Evolutionary conservation across 1,284 basidiomycete species (phyloP), one percentile per base, ranked within the genome.

Genomic region (Tylopilus sp.): DNA sequence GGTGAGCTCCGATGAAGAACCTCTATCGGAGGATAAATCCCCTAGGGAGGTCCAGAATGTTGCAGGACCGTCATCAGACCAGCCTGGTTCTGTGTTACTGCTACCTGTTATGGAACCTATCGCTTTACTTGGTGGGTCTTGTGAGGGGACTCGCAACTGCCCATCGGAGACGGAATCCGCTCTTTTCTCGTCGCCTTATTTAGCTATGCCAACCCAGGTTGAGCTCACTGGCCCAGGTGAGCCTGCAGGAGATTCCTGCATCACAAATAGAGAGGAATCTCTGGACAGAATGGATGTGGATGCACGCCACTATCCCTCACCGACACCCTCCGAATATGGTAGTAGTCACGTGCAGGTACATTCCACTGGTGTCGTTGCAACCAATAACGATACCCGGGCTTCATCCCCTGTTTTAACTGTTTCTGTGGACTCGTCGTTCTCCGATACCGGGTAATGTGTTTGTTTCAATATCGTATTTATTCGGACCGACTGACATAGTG

Each of bases 261-360:
- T 38, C 49, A 53, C 36, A 10, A 26, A 26, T 13, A 57, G 36
- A 36, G 64, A 63, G 33, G 63, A 54, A 19, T 15, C 22, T 24
- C 26, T 19, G 4, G 60, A 64, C n/a, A 24, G 19, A 10, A 8
- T n/a, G 19, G 41, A 44, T 26, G 39, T 39, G 16, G 58, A 32
- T 39, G 10, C 15, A 36, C 54, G n/a, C 36, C 65, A 38, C 49
- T 59, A 57, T 32, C 16, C 62, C 22, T 79, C 75, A 1, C 73
- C 71, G 3, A 69, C 78, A 2, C 76, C 77, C 1, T 79, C 77
- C 0, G 77, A 79, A 51, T 76, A 70, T 13, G 77, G 73, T 22
- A 77, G 76, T 53, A 69, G 60, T 47, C 70, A 41, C 22, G 18
- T 38, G 29, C 69, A 51, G 10, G 18, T 56, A 6, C 47, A 15